These are phyloP conservation scores for Stylosanthes scabra DNA, from an alignment of 331 rosid species.

Conservation along the genomic window DNA sequence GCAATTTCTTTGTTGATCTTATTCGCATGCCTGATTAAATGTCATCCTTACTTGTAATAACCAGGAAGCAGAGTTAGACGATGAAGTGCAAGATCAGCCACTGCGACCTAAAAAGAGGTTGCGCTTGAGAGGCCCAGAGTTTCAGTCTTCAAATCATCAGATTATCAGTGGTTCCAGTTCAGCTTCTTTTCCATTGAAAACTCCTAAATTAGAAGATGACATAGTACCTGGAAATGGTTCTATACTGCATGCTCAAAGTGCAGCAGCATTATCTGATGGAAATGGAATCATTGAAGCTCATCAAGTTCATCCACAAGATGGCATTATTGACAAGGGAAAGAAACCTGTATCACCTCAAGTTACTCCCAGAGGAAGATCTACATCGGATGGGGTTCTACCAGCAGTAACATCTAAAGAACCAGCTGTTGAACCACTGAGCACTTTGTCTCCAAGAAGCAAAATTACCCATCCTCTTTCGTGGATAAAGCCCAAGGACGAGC, in stretches of 20 bases:
- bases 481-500: constrained; percentile 88
- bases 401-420: constrained; percentile 49
- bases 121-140: constrained; percentile 66
- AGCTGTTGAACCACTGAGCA: constrained; percentile 44
- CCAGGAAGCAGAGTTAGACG: constrained; percentile 52
- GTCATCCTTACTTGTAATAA: constrained; percentile 37
- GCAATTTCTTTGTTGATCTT: neutral
- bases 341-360: constrained; percentile 59
- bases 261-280: constrained; percentile 41
- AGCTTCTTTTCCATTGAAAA: constrained; percentile 42
- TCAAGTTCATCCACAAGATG: constrained; percentile 42
- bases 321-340: constrained; percentile 70
- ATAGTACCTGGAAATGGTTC: constrained; percentile 43
- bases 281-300: constrained; percentile 42
- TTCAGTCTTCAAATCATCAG: constrained; percentile 46
- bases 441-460: constrained; percentile 40
- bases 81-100: constrained; percentile 53
- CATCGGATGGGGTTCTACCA: constrained; percentile 40
- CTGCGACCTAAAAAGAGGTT: constrained; percentile 72
- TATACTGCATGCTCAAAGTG: constrained; percentile 44
- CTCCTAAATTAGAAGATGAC: constrained; percentile 61
- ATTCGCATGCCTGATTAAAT: constrained; percentile 37
- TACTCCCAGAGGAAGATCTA: constrained; percentile 36
- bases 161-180: constrained; percentile 38
- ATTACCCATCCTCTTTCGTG: constrained; percentile 43